A percentile compares a stretch with the other conserved stretches of the same genome.
phyloP scores from a whole-genome alignment of 106 monocot genomes.

The Gastrodia elata region DNA sequence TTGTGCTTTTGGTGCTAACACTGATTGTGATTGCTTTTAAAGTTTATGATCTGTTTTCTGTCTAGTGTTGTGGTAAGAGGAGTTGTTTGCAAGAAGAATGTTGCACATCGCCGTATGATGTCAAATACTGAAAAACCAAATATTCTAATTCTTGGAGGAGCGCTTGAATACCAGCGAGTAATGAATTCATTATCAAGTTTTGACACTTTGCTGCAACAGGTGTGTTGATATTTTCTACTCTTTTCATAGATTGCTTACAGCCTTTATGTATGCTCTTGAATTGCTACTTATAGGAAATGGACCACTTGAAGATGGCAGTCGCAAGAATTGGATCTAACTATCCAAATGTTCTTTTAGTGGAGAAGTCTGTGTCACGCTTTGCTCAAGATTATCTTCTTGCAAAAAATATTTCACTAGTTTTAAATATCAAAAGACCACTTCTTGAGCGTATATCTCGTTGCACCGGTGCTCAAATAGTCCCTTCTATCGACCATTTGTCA shows the following conservation, averaged over 20 bases:
- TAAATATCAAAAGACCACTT: conserved; percentile 80
- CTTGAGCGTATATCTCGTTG: conserved; percentile 80
- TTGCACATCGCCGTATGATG: conserved; percentile 80
- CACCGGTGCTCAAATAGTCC: conserved; percentile 76
- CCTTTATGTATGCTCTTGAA: conserved; percentile 2
- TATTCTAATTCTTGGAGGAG: conserved; percentile 82
- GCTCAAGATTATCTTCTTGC: conserved; percentile 90
- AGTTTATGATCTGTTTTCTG: conserved; percentile 10
- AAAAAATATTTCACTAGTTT: conserved; percentile 79
- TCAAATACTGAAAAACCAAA: conserved; percentile 70
- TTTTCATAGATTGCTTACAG: conserved; percentile 1
- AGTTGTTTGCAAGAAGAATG: conserved; percentile 91
- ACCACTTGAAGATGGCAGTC: conserved; percentile 98
- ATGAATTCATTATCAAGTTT: conserved; percentile 70
- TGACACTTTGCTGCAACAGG: conserved; percentile 94
- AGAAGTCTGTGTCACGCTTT: conserved; percentile 83
- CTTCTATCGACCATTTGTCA: conserved; percentile 81
- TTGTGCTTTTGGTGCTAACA: neutral
- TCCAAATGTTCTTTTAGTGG: conserved; percentile 80
- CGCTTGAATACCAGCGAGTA: conserved; percentile 88
- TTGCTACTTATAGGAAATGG: conserved; percentile 64
- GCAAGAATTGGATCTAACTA: conserved; percentile 80
- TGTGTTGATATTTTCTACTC: conserved; percentile 8
- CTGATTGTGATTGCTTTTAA: conserved; percentile 8
- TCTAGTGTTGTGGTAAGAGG: conserved; percentile 74